Evolutionary conservation across 2,329 filamentous ascomycete genomes (phyloP), one percentile per base, ranked within the genome.

Genomic region (Cladosporium sphaerospermum): DNA sequence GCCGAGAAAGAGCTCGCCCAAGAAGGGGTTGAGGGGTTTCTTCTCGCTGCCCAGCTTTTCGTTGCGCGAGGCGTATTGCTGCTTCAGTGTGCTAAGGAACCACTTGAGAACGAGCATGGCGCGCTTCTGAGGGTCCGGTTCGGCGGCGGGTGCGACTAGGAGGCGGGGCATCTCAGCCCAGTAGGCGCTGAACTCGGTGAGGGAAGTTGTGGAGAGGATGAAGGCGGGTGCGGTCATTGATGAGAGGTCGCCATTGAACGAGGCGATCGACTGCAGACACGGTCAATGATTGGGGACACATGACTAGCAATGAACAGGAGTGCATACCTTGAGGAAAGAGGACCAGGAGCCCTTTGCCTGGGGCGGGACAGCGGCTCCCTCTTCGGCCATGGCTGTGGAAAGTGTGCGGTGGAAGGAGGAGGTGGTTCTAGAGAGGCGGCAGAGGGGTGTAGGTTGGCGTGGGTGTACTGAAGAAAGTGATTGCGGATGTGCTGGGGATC

Each of bases 11-110:
- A 97, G 80, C 75, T 99, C 92, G 53, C 92, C 92, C 34, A 99
- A 74, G 73, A 99, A 97, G 0, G 93, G 93, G 67, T 99, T 97
- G 55, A 99, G 75, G 2, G 92, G 92, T 77, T 97, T 99, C 83
- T 97, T 97, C 78, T 96, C 92, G 66, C 89, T 93, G 46, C 89
- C 90, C 59, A 84, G 72, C 69, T 84, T 84, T 68, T 96, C 91
- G 67, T 88, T 95, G 55, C 82, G 76, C 62, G 77, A 83, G 62
- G 78, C 80, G 68, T 86, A 86, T 69, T 95, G 89, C 71, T 95
- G 89, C 75, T 93, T 95, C 49, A 97, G 78, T 3, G 91, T 96
- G 65, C 84, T 91, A 52, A 97, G 74, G 74, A 96, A 97, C 92
- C 92, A 97, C 72, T 92, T 95, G 63, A 96, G 76, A n/a, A 97